These are phyloP conservation scores for Ophiognomonia clavigignenti-juglandacearum DNA, from an alignment of 2,329 filamentous ascomycete species.

Conservation along the genomic window DNA sequence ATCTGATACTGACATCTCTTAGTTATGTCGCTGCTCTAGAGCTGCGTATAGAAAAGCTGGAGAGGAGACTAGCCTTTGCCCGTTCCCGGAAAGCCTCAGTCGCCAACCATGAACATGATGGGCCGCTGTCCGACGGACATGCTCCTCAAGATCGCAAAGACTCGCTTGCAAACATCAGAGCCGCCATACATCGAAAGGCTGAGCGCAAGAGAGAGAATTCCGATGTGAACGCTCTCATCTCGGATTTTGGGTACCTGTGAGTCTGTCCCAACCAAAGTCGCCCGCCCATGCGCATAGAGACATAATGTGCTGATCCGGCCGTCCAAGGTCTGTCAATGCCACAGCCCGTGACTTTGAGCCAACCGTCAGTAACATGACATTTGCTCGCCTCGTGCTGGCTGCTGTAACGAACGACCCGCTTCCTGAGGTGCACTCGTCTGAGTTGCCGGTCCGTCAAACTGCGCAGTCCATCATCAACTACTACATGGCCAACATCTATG, in stretches of 20 bases:
- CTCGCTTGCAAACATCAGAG: conserved; percentile 56
- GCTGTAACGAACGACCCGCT: conserved; percentile 71
- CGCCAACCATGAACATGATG: conserved; percentile 57
- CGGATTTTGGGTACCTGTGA: conserved; percentile 87
- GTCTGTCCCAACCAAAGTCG: conserved; percentile 27
- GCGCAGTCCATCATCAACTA: conserved; percentile 70
- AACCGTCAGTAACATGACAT: conserved; percentile 83
- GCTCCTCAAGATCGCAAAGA: conserved; percentile 51
- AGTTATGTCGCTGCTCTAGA: conserved; percentile 95
- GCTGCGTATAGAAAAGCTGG: conserved; percentile 80
- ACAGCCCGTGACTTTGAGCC: conserved; percentile 92
- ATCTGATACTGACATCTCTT: conserved; percentile 19
- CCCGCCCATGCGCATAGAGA: background rate
- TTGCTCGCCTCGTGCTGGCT: conserved; percentile 82
- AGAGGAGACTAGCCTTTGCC: conserved; percentile 69
- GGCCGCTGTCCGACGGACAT: conserved; percentile 28
- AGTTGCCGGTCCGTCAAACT: conserved; percentile 66
- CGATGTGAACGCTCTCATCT: conserved; percentile 87
- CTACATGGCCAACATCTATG: conserved; percentile 79
- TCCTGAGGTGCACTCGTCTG: conserved; percentile 54
- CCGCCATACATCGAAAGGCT: conserved; percentile 60
- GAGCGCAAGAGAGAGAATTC: conserved; percentile 67
- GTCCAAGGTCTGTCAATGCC: conserved; percentile 79
- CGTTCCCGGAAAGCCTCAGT: conserved; percentile 67
- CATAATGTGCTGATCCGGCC: conserved; percentile 10